Evolutionary conservation across 768 basidiomycete genomes (phyloP), one percentile per base, ranked within the genome.

Genomic region (Mycena haematopus): DNA sequence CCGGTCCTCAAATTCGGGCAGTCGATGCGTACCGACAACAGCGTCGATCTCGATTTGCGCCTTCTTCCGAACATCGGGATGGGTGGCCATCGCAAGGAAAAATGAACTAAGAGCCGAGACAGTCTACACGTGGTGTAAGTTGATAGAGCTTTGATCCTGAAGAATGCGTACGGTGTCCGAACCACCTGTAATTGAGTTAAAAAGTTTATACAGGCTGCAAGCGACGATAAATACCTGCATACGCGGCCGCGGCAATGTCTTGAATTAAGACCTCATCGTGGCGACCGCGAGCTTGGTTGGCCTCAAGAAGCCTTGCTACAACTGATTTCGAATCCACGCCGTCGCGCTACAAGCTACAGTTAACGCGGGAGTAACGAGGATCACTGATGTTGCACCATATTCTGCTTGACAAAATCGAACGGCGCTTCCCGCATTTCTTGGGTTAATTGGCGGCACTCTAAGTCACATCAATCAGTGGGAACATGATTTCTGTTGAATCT

Each of bases 11-110:
- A 72, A 70, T 21, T 69, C 67, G 6, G 75, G 74, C 1, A 76
- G 63, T 3, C 75, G 69, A 44, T 71, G 60, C 8, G 53, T 52
- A 11, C 75, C 76, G 40, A 75, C 52, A 9, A 73, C 72, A 2
- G 45, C 31, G 47, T 75, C 73, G 19, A 76, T 63, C 53, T 76
- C 76, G 25, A 47, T 57, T 57, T 75, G 74, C 0, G 71, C 76
- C 53, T 68, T 70, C 46, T 52, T 56, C 61, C 70, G 70, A 1
- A 68, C 66, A 1, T 70, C 71, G 0, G 73, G 74, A 53, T 75
- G 60, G 19, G 65, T 46, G 0, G 69, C 65, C 71, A 75, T 72
- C 1, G 70, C 67, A 4, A 75, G 62, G 44, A 77, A 40, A 51
- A 75, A 72, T 3, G 74, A 65, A 14, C 60, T 42, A 0, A 74